Base-by-base conservation (phyloP, 371 early-diverging fungal species). In the Mortierella sp. region DNA sequence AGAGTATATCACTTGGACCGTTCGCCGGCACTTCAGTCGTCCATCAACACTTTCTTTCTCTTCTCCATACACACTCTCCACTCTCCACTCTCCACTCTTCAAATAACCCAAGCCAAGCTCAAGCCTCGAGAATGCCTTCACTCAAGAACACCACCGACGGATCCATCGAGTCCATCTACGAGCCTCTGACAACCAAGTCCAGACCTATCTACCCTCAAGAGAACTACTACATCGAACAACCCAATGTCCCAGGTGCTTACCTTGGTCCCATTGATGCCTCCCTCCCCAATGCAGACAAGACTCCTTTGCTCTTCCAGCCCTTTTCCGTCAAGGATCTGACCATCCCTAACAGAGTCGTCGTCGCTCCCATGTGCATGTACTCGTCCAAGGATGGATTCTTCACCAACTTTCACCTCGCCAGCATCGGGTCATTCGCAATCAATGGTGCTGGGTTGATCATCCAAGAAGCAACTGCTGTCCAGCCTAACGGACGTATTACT, bases 361-460 rank as follows among this genome's bases (percentile, higher is more conserved):
- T 95, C 21, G 84, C 92, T 0, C 96, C 96, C 23, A 95, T 95
- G 95, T 85, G 90, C 84, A 85, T 85, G 82, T 91, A 90, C 82
- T 86, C 86, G 38, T 66, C 85, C 27, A 67, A 83, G 12, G 87
- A 85, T 46, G 90, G 90, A 0, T 80, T 84, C 16, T 61, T 81
- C 48, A 86, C 76, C 56, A 86, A 88, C 63, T 89, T 84, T 59
- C 95, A 94, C 59, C 58, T 93, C 23, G 80, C 82, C 7, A 93
- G 94, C 80, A 78, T 86, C 54, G 87, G 90, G 31, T 82, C 89
- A 34, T 92, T 84, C 59, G 94, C 96, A 16, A 63, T 90, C 41
- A 85, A 85, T 43, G 94, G 95, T 2, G 92, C 89, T 5, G 95
- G 94, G 7, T 71, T 92, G 47, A 80, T 94, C 49, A 82, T 94